Conservation (phyloP, 352 stramenopile species). For the Blastocystis sp. region DNA sequence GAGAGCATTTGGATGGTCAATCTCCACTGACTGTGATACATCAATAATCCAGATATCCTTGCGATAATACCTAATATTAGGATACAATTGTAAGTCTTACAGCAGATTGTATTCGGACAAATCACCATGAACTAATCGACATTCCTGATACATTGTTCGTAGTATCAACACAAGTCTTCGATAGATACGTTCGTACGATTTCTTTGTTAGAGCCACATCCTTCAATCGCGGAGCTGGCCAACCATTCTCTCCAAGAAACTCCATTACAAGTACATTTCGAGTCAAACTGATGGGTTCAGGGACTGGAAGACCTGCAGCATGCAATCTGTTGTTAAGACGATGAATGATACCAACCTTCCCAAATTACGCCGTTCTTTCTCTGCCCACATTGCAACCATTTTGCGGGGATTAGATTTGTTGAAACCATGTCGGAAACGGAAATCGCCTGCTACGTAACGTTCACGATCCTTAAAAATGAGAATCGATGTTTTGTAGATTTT, state of each 20-base stretch:
- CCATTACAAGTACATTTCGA: conserved; percentile 94
- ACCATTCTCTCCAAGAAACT: conserved; percentile 89
- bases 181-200: conserved; percentile 74
- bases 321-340: conserved; percentile 66
- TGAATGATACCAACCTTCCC: not conserved
- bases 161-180: conserved; percentile 85
- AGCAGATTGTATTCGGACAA: conserved; percentile 98
- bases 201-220: conserved; percentile 80
- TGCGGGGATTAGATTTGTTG: conserved; percentile 85
- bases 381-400: conserved; percentile 99
- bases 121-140: conserved; percentile 92
- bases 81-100: conserved; percentile 86
- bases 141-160: conserved; percentile 88
- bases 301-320: conserved; percentile 79
- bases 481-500: conserved; percentile 90
- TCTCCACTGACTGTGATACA: conserved; percentile 94
- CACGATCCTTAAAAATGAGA: conserved; percentile 98
- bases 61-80: conserved; percentile 47
- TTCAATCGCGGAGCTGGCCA: conserved; percentile 87
- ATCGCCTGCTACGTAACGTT: conserved; percentile 95
- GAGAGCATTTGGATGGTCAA: conserved; percentile 87
- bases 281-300: conserved; percentile 86
- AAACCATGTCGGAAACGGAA: conserved; percentile 72
- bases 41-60: conserved; percentile 86
- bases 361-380: conserved; percentile 99